Conservation (phyloP, 495 filamentous ascomycete genomes). For the Neurospora sp. region DNA sequence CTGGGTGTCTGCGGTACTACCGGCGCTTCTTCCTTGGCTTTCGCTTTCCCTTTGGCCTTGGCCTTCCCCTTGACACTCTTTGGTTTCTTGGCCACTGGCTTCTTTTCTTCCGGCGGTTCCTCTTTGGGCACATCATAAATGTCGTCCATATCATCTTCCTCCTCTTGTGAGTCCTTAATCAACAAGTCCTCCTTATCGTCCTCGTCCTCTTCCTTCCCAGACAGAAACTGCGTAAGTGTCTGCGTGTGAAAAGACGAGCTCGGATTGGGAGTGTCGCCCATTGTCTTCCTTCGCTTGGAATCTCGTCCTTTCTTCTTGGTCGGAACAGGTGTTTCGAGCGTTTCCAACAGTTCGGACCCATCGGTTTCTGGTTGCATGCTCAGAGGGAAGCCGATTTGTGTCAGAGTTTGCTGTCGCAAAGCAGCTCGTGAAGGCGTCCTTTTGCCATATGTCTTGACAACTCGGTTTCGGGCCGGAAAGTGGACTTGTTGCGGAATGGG, state of each 20-base stretch:
- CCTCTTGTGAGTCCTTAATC: slow-evolving; percentile 28
- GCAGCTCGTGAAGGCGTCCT: slow-evolving; percentile 17
- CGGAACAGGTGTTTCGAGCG: slow-evolving; percentile 6
- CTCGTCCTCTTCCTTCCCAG: slow-evolving; percentile 8
- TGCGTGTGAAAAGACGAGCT: slow-evolving; percentile 32
- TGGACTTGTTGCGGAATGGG: slow-evolving; percentile 29
- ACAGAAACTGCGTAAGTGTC: slow-evolving; percentile 34
- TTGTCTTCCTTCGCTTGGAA: slow-evolving; percentile 31
- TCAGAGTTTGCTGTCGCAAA: slow-evolving; percentile 37
- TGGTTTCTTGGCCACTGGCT: slow-evolving; percentile 1
- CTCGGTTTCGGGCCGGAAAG: slow-evolving; percentile 26
- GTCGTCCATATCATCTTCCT: slow-evolving; percentile 10
- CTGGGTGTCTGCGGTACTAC: slow-evolving; percentile 24
- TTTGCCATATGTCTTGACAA: slow-evolving; percentile 32
- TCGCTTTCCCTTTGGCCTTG: background rate
- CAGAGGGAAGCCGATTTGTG: slow-evolving; percentile 33
- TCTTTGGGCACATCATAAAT: background rate
- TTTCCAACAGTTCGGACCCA: slow-evolving; percentile 6
- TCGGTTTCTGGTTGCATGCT: slow-evolving; percentile 8
- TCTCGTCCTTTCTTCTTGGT: slow-evolving; percentile 16
- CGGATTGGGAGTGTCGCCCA: slow-evolving; percentile 25
- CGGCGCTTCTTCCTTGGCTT: background rate
- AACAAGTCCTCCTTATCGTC: slow-evolving; percentile 14
- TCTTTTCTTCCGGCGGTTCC: background rate
- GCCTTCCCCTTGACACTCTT: background rate